Base-by-base conservation (phyloP, 106 monocot species). In the Platanthera guangdongensis region DNA sequence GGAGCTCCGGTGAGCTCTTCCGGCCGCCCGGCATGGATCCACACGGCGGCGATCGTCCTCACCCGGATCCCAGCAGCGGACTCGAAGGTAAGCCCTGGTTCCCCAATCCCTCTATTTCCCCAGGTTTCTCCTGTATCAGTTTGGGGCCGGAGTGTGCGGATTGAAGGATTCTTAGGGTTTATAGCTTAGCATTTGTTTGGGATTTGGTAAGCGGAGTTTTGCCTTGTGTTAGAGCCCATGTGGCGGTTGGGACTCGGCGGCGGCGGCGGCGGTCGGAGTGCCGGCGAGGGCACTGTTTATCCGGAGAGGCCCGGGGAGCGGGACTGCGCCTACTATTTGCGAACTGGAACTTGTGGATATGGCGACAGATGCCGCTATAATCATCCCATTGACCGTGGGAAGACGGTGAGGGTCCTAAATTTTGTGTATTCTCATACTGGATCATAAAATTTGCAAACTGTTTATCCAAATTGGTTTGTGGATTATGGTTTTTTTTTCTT, bases 231-330 rank as follows among this genome's bases (percentile, higher is more conserved):
- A 95, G 95, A 87, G 47, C 78, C 95, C 45, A 87, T 93, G 82
- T 84, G 90, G 90, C 80, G 79, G 82, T 55, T 95, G 77, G 84
- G 79, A 52, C 50, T 90, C 80, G 81, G 82, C 47, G 85, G 85
- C 5, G 79, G 76, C 22, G 47, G 76, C 22, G 47, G 64, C 16
- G 47, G 19, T 45, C 39, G 22, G 2, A 16, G 50, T 22, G 72
- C 50, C 28, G 77, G 74, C 14, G 71, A 22, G 54, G 76, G 57
- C 16, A 30, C 15, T 49, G 68, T 13, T 62, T 88, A 83, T 9
- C 95, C 95, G 46, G 95, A 95, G 84, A 79, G 92, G 80, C 92
- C 92, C 1, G 92, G 95, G 4, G 88, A 92, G 76, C 83, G 83
- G 32, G 88, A 90, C 51, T 95, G 95, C 48, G 48, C 77, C 49